Evolutionary conservation across 306 rosid genomes (phyloP).

Genomic region (Abrus precatorius): DNA sequence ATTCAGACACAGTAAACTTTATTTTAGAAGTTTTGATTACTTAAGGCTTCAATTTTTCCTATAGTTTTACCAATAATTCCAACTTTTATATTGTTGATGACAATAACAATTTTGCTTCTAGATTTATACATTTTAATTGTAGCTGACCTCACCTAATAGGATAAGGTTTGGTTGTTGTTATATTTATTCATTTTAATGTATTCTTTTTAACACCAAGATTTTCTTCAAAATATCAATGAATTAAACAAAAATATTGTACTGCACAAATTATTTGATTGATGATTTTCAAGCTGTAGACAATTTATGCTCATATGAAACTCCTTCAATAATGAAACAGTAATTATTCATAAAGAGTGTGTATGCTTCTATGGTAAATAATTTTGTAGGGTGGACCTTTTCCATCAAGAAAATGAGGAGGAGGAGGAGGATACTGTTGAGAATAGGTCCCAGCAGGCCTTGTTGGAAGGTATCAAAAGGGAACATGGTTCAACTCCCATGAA

Average conservation of each 20-base stretch:
- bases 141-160: too few species aligned
- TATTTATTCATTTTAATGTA: neutral
- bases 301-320: neutral
- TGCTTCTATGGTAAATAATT: constrained; percentile 53
- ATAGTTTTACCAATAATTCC: neutral
- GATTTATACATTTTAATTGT: neutral
- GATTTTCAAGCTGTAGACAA: neutral
- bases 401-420: constrained; percentile 77
- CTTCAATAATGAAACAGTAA: constrained; percentile 32
- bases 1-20: neutral
- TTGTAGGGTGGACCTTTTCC: constrained; percentile 84
- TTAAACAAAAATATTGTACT: neutral
- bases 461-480: constrained; percentile 56
- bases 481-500: constrained; percentile 47
- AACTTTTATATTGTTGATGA: neutral
- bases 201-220: neutral
- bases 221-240: neutral
- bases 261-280: neutral
- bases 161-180: too few species aligned
- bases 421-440: constrained; percentile 59
- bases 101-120: neutral
- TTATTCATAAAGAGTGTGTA: constrained; percentile 50
- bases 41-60: neutral
- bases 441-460: constrained; percentile 57
- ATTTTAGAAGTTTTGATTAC: neutral